A percentile compares a stretch with the other conserved stretches of the same genome.
Evolutionary conservation across 169 alveolate genomes (phyloP).

Genomic region (Cryptosporidium tyzzeri): DNA sequence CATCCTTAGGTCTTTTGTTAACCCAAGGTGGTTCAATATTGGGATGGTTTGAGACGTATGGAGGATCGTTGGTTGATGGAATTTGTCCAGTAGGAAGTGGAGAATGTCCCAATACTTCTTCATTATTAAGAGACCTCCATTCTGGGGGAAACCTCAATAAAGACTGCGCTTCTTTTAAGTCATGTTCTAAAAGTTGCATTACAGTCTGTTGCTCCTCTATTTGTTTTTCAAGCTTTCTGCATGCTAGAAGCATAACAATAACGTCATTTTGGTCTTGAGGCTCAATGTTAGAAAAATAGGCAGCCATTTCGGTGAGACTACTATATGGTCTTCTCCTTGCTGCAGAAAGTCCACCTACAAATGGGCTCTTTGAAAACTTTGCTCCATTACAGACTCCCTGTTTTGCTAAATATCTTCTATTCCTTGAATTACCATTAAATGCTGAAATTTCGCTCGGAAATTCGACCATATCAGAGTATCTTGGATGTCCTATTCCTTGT

Average conservation of each 20-base stretch:
- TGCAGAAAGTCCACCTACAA: conserved; percentile 71
- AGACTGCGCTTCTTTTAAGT: conserved; percentile 83
- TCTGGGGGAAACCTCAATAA: conserved; percentile 82
- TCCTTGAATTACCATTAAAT: not conserved
- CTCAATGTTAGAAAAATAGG: conserved; percentile 79
- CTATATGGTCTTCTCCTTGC: conserved; percentile 79
- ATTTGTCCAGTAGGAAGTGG: conserved; percentile 36
- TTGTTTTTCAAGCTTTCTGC: conserved; percentile 85
- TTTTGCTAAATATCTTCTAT: conserved; percentile 36
- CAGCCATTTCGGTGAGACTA: conserved; percentile 80
- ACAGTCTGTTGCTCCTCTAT: conserved; percentile 87
- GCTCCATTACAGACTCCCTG: conserved; percentile 28
- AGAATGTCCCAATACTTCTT: conserved; percentile 52
- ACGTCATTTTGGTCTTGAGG: conserved; percentile 84
- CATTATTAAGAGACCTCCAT: conserved; percentile 77
- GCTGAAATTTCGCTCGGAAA: conserved; percentile 24
- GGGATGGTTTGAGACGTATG: conserved; percentile 40
- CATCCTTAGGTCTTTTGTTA: conserved; percentile 44
- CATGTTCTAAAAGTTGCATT: conserved; percentile 86
- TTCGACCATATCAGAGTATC: conserved; percentile 21
- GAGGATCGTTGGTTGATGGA: conserved; percentile 52
- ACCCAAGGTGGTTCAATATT: conserved; percentile 40
- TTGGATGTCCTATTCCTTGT: conserved; percentile 14
- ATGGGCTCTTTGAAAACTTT: conserved; percentile 43
- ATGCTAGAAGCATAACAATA: conserved; percentile 83